Evolutionary conservation across 257 asterid genomes (phyloP).

Genomic region (Craterostigma plantagineum): DNA sequence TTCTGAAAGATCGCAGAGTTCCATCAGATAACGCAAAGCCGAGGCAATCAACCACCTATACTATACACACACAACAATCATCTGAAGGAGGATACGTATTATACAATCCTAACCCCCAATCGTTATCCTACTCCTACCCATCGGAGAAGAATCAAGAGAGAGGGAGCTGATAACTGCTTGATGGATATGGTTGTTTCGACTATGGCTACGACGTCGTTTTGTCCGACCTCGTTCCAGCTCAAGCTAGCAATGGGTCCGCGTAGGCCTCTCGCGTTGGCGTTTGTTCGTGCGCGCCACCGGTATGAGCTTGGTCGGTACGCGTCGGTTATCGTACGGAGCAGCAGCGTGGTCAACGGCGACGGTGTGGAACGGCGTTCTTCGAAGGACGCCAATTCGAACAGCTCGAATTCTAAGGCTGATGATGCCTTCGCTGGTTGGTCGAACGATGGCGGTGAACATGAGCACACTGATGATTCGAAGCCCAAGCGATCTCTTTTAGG

Average conservation of each 20-base stretch:
- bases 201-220: slow-evolving; percentile 38
- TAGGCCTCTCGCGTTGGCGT: slow-evolving; percentile 16
- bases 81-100: no score
- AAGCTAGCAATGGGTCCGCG: slow-evolving; percentile 46
- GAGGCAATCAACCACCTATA: no score
- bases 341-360: slow-evolving; percentile 18
- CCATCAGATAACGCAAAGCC: no score
- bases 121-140: no score
- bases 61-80: no score
- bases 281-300: slow-evolving; percentile 19
- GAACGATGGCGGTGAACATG: slow-evolving; percentile 24
- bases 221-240: slow-evolving; percentile 79
- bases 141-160: no score
- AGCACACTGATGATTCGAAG: slow-evolving; percentile 19
- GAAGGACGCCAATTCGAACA: slow-evolving; percentile 30
- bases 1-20: no score
- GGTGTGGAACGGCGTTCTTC: slow-evolving; percentile 27
- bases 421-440: slow-evolving; percentile 75
- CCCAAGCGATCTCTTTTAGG: slow-evolving; percentile 37
- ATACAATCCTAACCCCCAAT: no score
- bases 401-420: slow-evolving; percentile 30
- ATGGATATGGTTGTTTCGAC: no score
- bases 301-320: slow-evolving; percentile 22
- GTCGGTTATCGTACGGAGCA: slow-evolving; percentile 25
- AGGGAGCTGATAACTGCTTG: no score